Percentiles rank a stretch among this genome's conserved stretches.
Conservation (phyloP, 768 basidiomycete genomes). For the Amanita muscaria region DNA sequence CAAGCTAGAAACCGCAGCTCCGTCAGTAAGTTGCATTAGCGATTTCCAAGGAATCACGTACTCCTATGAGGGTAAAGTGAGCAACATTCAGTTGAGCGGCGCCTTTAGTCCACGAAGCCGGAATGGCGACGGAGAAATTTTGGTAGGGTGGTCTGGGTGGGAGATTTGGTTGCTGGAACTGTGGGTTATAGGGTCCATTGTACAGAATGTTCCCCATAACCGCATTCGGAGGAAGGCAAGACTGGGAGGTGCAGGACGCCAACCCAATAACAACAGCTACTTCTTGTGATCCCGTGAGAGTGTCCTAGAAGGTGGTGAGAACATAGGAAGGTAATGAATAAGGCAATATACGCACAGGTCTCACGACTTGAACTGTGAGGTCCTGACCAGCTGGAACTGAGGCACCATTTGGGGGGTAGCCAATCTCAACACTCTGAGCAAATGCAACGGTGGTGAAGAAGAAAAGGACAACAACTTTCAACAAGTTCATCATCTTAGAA, state of each 20-base stretch:
- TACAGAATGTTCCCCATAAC: constrained; percentile 37
- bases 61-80: constrained; percentile 31
- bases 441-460: constrained; percentile 22
- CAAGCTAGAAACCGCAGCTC: constrained; percentile 20
- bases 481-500: background rate
- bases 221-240: constrained; percentile 17
- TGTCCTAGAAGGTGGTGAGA: constrained; percentile 20
- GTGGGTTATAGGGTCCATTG: constrained; percentile 34
- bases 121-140: constrained; percentile 36
- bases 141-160: constrained; percentile 30
- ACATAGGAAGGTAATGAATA: background rate
- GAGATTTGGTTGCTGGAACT: constrained; percentile 19
- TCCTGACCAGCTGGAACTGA: constrained; percentile 27
- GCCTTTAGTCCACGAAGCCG: constrained; percentile 19
- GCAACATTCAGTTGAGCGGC: constrained; percentile 27
- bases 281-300: constrained; percentile 30
- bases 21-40: background rate
- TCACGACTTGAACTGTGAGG: constrained; percentile 37
- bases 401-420: constrained; percentile 27
- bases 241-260: constrained; percentile 22
- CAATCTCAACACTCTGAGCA: constrained; percentile 35
- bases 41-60: constrained; percentile 18
- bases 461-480: background rate
- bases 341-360: constrained; percentile 29
- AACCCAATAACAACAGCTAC: constrained; percentile 39